Evolutionary conservation across 192 early-diverging fungal species (phyloP).

Genomic region (Spinellus fusiger): DNA sequence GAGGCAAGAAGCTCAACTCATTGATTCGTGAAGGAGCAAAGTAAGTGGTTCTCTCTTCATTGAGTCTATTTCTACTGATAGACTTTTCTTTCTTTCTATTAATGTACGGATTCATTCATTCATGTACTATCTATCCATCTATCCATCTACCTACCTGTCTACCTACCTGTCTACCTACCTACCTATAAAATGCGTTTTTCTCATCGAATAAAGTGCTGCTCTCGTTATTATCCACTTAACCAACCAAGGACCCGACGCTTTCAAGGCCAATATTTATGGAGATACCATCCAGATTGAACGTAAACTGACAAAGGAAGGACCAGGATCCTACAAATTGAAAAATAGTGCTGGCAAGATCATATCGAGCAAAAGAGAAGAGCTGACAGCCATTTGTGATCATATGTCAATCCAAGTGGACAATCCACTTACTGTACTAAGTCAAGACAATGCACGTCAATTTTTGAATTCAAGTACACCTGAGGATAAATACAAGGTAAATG

Average conservation of each 20-base stretch:
- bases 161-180: too few species aligned
- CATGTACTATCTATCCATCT: not conserved
- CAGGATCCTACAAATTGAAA: constrained; percentile 75
- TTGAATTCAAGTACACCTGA: constrained; percentile 71
- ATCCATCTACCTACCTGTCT: too few species aligned
- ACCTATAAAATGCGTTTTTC: not conserved
- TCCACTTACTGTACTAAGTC: constrained; percentile 87
- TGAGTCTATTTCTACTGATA: too few species aligned
- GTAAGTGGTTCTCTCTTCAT: constrained; percentile 40
- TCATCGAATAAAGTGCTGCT: constrained; percentile 36
- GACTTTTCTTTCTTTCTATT: too few species aligned
- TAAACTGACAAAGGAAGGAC: constrained; percentile 55
- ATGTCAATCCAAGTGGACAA: constrained; percentile 92
- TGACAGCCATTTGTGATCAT: constrained; percentile 77
- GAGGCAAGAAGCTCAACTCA: constrained; percentile 66
- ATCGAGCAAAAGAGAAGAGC: constrained; percentile 78
- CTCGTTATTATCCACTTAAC: constrained; percentile 66
- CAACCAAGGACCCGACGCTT: constrained; percentile 85
- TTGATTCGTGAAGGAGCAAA: constrained; percentile 80
- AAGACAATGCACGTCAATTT: constrained; percentile 90
- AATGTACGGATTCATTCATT: too few species aligned
- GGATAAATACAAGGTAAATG: constrained; percentile 86
- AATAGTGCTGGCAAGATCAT: constrained; percentile 55
- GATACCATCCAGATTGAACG: constrained; percentile 81
- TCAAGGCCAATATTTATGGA: constrained; percentile 74